Percentiles rank a stretch among this genome's conserved stretches.
Evolutionary conservation across 345 rosid species (phyloP).

Genomic region (Pistacia integerrima): DNA sequence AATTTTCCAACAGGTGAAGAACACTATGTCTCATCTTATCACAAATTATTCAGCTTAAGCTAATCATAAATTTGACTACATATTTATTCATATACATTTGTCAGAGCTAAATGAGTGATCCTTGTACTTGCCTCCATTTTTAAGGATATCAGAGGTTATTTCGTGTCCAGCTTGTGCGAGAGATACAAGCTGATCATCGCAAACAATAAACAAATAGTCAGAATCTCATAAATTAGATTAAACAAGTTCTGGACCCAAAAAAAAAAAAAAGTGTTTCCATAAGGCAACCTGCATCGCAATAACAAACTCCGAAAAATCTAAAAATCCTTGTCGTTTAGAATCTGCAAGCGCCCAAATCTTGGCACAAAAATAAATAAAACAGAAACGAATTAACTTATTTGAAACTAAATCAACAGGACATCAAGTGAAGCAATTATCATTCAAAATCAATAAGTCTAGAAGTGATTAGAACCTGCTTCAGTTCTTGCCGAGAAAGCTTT

Average conservation of each 20-base stretch:
- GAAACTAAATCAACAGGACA: not conserved
- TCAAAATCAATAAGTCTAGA: not conserved
- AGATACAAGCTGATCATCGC: constrained; percentile 57
- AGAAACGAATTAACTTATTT: too few species aligned
- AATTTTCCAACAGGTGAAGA: too few species aligned
- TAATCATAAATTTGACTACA: not conserved
- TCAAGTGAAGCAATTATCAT: not conserved
- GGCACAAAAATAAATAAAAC: not conserved
- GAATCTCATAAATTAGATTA: not conserved
- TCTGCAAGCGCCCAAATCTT: constrained; percentile 95
- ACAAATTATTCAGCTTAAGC: too few species aligned
- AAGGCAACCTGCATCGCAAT: constrained; percentile 76
- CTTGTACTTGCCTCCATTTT: constrained; percentile 46
- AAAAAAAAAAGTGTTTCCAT: not conserved
- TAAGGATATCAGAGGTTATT: constrained; percentile 54
- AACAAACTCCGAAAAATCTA: constrained; percentile 72
- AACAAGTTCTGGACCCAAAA: not conserved
- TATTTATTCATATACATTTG: not conserved
- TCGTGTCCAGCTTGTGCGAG: constrained; percentile 82
- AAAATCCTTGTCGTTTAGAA: constrained; percentile 79
- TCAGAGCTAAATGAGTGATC: not conserved
- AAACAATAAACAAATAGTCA: not conserved
- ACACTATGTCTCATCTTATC: too few species aligned
- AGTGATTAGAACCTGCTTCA: constrained; percentile 62
- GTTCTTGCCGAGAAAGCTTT: constrained; percentile 85